Base-by-base conservation (phyloP, 169 alveolate genomes). In the Cryptosporidium felis region DNA sequence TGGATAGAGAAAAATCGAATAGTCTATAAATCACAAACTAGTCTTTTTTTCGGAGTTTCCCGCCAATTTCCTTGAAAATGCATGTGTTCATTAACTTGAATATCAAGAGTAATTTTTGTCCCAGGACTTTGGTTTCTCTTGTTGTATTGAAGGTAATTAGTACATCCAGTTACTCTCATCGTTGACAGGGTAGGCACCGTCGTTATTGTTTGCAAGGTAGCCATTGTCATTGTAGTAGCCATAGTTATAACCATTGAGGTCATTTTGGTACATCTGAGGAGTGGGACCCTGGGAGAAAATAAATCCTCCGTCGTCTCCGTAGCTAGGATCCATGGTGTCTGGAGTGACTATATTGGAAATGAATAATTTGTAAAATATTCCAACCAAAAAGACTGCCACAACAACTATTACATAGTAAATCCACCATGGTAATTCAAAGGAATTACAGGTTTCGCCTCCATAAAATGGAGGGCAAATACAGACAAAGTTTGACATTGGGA, bases 371-470 rank as follows among this genome's bases (percentile, higher is more conserved):
- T 74, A 74, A 10, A 74, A 16, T 74, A 56, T 36, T 2, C 85
- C 85, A 74, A 49, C 9, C 18, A 40, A 10, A 9, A 74, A 14
- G 41, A 74, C 60, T 14, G 41, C 60, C 5, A 74, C 10, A 34
- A 74, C 67, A 18, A 74, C 42, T 10, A 74, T 16, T 26, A 74
- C 42, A 40, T 49, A 18, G 42, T 74, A 74, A 34, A 74, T 40
- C 85, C 85, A 74, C 85, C 85, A 74, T 3, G 85, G 85, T 21
- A 74, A 41, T 38, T 49, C 42, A 45, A 74, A 49, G 8, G n/a
- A 1, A 9, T 74, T 59, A 40, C 85, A 74, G 18, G 41, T 32
- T 74, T 51, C 85, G 3, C 85, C 85, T 6, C 61, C 58, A 53
- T 74, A 74, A 74, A 74, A 74, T 30, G 60, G 74, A 8, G 40